Evolutionary conservation across 1,284 basidiomycete species (phyloP).

Genomic region (Ceratobasidium sp.): DNA sequence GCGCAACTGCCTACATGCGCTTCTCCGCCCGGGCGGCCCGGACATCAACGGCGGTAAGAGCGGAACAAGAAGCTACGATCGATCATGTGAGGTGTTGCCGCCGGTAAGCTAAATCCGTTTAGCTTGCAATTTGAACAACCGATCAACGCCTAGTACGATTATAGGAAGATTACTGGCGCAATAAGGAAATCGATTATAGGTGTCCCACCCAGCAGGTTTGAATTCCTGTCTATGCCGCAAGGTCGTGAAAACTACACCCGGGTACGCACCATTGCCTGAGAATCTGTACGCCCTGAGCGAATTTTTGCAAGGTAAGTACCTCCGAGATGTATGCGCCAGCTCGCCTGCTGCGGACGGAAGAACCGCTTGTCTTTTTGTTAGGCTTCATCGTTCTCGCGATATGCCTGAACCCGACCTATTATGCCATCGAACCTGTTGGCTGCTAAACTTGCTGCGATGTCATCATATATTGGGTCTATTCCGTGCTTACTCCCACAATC

Average conservation of each 20-base stretch:
- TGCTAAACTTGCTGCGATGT: too few relatives aligned
- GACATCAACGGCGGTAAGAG: neutral
- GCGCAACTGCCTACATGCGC: neutral
- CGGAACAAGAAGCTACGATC: constrained; percentile 10
- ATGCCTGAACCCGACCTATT: too few relatives aligned
- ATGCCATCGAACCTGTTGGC: too few relatives aligned
- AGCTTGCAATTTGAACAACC: neutral
- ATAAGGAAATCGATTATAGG: neutral
- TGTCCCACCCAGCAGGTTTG: neutral
- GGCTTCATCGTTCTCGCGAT: too few relatives aligned
- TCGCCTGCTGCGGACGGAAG: neutral
- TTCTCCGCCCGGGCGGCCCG: neutral
- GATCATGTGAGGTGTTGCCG: neutral
- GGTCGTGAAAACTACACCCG: neutral
- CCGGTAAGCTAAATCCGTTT: neutral
- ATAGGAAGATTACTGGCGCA: neutral
- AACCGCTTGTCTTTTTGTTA: neutral
- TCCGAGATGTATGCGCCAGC: neutral
- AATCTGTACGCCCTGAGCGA: neutral
- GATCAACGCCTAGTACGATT: neutral
- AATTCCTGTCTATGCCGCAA: neutral
- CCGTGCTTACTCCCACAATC: too few relatives aligned
- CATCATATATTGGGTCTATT: too few relatives aligned
- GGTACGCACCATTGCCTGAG: neutral
- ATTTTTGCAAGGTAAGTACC: constrained; percentile 4